Evolutionary conservation across 495 filamentous ascomycete species (phyloP), one percentile per base, ranked within the genome.

Genomic region (Lasiosphaeria hispida): DNA sequence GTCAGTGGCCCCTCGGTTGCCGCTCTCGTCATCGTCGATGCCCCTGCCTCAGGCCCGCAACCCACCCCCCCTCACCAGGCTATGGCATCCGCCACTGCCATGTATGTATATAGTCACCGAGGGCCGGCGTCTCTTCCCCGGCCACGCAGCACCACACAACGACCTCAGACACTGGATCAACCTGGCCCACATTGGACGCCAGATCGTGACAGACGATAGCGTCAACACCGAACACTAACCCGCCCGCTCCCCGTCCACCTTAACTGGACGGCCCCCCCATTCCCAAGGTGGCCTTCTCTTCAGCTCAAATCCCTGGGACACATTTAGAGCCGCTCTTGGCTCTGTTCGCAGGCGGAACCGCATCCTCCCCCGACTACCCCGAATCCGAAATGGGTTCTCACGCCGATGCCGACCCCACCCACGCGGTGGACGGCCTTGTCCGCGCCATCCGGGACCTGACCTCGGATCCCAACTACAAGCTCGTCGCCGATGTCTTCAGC

Each of bases 401-500:
- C 45, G 45, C 57, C 55, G 60, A 62, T 37, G 60, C 62, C 18
- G 67, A 68, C 50, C 64, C 67, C 38, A 61, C 63, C 15, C 63
- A 69, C 43, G 64, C 67, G 17, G 63, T 73, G 18, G 70, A 73
- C 55, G 70, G 69, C 33, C 62, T 73, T 33, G 68, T 73, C 13
- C 66, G 68, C 11, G 70, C 70, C 59, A 71, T 71, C 57, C 69
- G 70, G 49, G 68, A 69, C 58, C 57, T 72, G 15, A 70, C 69
- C 1, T 63, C 70, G 1, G 70, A 73, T 35, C 57, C 67, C 60
- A 71, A 71, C 62, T 73, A 73, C 66, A 73, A 71, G 65, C 56
- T 71, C 13, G 67, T 73, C 44, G 67, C 70, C 61, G 70, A 73
- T 40, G 70, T 71, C 51, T 73, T 73, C 57, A 68, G 64, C 59